phyloP scores from a whole-genome alignment of 192 early-diverging fungal genomes.

The Coemansia furcata region DNA sequence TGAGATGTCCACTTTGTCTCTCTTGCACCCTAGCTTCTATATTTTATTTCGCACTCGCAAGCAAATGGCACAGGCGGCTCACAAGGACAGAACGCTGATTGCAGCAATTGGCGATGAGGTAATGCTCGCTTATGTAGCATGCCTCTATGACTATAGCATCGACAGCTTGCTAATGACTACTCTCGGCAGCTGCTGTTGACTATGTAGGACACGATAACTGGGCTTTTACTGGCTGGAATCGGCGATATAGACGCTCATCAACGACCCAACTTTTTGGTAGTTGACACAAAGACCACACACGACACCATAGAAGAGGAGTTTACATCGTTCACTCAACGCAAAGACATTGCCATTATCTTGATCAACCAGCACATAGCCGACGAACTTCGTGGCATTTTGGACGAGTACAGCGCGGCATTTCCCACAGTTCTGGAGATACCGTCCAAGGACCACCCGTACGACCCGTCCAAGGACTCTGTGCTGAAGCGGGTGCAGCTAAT shows the following conservation, averaged over 20 bases:
- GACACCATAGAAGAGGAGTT: slow-evolving; percentile 77
- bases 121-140: background rate
- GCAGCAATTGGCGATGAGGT: slow-evolving; percentile 55
- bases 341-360: slow-evolving; percentile 97
- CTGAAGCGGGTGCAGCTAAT: slow-evolving; percentile 77
- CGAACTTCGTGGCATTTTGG: slow-evolving; percentile 83
- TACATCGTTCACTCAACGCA: slow-evolving; percentile 81
- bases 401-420: slow-evolving; percentile 88
- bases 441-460: slow-evolving; percentile 98
- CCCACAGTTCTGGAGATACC: slow-evolving; percentile 98
- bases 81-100: slow-evolving; percentile 48
- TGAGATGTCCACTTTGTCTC: background rate
- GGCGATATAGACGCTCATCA: slow-evolving; percentile 93
- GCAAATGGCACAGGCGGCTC: slow-evolving; percentile 26
- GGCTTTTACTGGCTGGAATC: slow-evolving; percentile 94
- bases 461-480: slow-evolving; percentile 83
- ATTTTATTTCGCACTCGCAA: background rate
- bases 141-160: background rate
- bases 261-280: slow-evolving; percentile 93
- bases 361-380: slow-evolving; percentile 98
- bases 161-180: background rate
- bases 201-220: slow-evolving; percentile 87
- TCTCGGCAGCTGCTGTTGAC: background rate
- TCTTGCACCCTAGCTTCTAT: background rate
- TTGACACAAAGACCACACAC: slow-evolving; percentile 82